Evolutionary conservation across 2,329 filamentous ascomycete genomes (phyloP).

Genomic region (Calycina herbarum): DNA sequence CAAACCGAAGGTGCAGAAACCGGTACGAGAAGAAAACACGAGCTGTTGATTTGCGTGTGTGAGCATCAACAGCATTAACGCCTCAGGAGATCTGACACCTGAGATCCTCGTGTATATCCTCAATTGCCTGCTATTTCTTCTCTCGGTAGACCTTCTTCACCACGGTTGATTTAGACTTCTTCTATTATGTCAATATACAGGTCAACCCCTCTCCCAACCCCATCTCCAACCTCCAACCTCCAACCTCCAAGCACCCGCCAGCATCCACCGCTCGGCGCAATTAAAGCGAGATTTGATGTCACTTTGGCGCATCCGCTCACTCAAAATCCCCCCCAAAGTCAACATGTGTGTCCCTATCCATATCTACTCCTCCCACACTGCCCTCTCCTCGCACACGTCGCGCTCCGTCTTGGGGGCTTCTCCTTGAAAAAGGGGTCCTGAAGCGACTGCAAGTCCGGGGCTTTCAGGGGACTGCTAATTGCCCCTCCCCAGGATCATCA

Average conservation of each 20-base stretch:
- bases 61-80: neutral
- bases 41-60: neutral
- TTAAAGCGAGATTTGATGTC: neutral
- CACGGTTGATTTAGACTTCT: neutral
- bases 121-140: neutral
- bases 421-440: neutral
- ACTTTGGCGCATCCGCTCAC: neutral
- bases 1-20: neutral
- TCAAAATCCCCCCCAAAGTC: neutral
- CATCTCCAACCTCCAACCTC: neutral
- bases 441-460: neutral
- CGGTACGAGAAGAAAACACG: neutral
- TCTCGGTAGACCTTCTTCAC: neutral
- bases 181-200: neutral
- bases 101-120: too few relatives aligned
- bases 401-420: neutral
- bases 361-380: neutral
- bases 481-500: neutral
- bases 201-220: neutral
- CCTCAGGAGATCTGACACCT: neutral
- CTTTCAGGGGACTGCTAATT: neutral
- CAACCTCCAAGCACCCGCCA: neutral
- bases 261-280: constrained; percentile 1
- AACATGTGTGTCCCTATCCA: neutral
- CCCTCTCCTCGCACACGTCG: too few relatives aligned